Percentiles rank a stretch among this genome's conserved stretches.
phyloP scores from a whole-genome alignment of 2,329 filamentous ascomycete species.

The Fusarium tricinctum region DNA sequence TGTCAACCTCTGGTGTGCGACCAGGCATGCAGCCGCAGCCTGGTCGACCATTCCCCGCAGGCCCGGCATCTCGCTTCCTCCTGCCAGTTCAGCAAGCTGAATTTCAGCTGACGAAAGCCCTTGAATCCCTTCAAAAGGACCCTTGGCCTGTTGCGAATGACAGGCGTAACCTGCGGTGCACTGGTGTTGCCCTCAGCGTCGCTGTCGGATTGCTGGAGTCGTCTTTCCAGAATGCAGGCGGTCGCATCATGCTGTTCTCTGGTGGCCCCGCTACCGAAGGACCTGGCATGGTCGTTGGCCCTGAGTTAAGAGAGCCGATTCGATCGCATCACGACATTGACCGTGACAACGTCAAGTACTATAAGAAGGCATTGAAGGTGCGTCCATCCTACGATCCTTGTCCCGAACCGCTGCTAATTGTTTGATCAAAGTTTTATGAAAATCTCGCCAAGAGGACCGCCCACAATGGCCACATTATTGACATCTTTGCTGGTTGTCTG shows the following conservation, averaged over 20 bases:
- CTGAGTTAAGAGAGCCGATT: conserved; percentile 95
- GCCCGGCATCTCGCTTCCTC: conserved; percentile 89
- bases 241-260: conserved; percentile 96
- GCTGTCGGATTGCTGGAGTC: conserved; percentile 93
- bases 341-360: conserved; percentile 98
- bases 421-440: conserved; percentile 82
- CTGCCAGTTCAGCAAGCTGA: conserved; percentile 96
- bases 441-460: conserved; percentile 92
- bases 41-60: conserved; percentile 80
- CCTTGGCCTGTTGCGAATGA: conserved; percentile 98
- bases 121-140: conserved; percentile 96
- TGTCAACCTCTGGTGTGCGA: conserved; percentile 79
- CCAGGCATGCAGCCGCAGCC: conserved; percentile 81
- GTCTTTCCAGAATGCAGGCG: conserved; percentile 95
- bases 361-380: conserved; percentile 98
- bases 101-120: conserved; percentile 94
- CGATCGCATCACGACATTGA: conserved; percentile 99
- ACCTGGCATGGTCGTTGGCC: conserved; percentile 95
- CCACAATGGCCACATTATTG: conserved; percentile 96
- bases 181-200: conserved; percentile 95
- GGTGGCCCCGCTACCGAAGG: conserved; percentile 96
- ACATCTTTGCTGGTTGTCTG: conserved; percentile 96
- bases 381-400: conserved; percentile 32
- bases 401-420: conserved; percentile 46
- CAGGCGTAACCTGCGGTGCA: conserved; percentile 89